Conservation (phyloP, 2,329 filamentous ascomycete species). For the Achaetomium macrosporum region DNA sequence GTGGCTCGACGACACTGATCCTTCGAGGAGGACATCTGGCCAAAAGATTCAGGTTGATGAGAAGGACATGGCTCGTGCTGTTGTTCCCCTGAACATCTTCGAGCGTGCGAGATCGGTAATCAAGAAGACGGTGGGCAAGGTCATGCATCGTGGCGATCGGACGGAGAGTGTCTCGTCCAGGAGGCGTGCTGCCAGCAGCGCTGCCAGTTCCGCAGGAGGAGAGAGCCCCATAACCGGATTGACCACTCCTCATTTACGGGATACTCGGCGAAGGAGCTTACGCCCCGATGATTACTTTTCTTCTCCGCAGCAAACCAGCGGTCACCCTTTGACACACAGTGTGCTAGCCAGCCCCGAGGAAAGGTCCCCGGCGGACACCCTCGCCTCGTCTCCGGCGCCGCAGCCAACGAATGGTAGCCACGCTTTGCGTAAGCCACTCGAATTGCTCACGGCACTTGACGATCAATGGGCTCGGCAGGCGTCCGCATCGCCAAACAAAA, state of each 20-base stretch:
- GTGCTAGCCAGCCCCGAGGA: constrained; percentile 63
- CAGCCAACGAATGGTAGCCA: neutral
- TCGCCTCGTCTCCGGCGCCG: constrained; percentile 21
- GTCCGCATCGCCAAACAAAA: constrained; percentile 28
- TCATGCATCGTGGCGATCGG: constrained; percentile 56
- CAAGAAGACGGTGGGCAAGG: constrained; percentile 59
- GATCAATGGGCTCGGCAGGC: constrained; percentile 28
- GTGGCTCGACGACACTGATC: constrained; percentile 95
- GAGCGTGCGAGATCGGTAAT: constrained; percentile 78
- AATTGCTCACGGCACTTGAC: constrained; percentile 32
- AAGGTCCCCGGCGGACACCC: constrained; percentile 28
- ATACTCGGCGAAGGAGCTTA: constrained; percentile 49
- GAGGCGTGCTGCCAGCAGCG: constrained; percentile 55
- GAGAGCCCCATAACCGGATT: constrained; percentile 44
- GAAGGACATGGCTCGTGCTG: constrained; percentile 81
- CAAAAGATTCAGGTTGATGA: constrained; percentile 89
- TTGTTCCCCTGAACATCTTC: constrained; percentile 81
- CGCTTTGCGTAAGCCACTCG: constrained; percentile 29
- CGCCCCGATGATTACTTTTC: constrained; percentile 51
- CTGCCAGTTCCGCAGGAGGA: constrained; percentile 56
- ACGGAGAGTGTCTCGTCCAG: constrained; percentile 49
- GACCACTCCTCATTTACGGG: constrained; percentile 47
- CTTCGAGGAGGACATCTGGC: constrained; percentile 68
- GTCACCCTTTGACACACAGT: constrained; percentile 72
- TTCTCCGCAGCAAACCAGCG: constrained; percentile 40